Evolutionary conservation across 345 rosid species (phyloP).

Genomic region (Acer saccharum): DNA sequence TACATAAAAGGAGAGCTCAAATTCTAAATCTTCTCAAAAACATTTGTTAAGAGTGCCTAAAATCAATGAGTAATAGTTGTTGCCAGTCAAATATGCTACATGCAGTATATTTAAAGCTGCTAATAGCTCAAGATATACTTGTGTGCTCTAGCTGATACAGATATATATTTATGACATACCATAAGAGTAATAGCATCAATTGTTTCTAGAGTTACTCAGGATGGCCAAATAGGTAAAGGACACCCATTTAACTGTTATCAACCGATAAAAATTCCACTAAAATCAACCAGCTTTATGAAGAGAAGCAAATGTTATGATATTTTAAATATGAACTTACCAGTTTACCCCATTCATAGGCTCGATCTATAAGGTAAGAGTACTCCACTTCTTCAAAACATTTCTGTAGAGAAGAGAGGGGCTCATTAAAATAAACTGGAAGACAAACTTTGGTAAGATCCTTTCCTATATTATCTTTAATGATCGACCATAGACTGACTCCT

Average conservation of each 20-base stretch:
- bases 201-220: neutral
- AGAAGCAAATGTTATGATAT: neutral
- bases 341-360: slow-evolving; percentile 38
- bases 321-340: slow-evolving; percentile 12
- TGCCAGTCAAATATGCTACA: neutral
- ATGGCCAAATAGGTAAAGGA: neutral
- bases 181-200: neutral
- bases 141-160: neutral
- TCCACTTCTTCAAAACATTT: slow-evolving; percentile 40
- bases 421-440: slow-evolving; percentile 40
- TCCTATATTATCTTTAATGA: slow-evolving; percentile 42
- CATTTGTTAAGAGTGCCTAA: neutral
- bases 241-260: neutral
- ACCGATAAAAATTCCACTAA: neutral
- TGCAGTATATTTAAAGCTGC: neutral
- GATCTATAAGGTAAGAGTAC: slow-evolving; percentile 34
- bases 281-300: neutral
- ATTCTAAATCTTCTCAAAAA: neutral
- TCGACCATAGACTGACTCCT: slow-evolving; percentile 36
- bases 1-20: neutral
- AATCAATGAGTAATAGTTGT: neutral
- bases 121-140: neutral
- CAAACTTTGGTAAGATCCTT: slow-evolving; percentile 36
- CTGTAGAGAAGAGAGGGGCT: slow-evolving; percentile 39
- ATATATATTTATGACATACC: neutral